Evolutionary conservation across 257 asterid species (phyloP).

Genomic region (Penstemon newberryi): DNA sequence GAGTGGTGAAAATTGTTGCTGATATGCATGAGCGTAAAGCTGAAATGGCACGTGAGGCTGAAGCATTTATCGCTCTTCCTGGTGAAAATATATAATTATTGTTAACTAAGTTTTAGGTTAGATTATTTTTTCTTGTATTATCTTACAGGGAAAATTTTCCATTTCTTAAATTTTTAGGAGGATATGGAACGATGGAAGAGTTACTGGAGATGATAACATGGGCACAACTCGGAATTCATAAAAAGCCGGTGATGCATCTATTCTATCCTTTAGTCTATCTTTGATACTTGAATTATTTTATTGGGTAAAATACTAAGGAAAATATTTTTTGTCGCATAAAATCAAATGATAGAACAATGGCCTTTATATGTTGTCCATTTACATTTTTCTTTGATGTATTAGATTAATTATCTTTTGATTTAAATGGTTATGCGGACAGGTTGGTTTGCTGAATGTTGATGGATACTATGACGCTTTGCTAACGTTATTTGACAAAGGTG

Average conservation of each 20-base stretch:
- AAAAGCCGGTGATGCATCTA: conserved; percentile 67
- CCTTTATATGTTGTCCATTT: too few relatives aligned
- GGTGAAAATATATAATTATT: conserved; percentile 42
- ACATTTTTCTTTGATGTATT: neutral
- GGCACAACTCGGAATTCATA: conserved; percentile 98
- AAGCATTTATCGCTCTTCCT: conserved; percentile 97
- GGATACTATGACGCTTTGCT: conserved; percentile 91
- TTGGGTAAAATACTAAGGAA: too few relatives aligned
- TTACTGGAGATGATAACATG: conserved; percentile 94
- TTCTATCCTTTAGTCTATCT: neutral
- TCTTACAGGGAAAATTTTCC: neutral
- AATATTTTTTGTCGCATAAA: too few relatives aligned
- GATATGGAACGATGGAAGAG: conserved; percentile 99
- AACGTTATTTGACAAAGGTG: conserved; percentile 88
- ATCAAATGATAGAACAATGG: too few relatives aligned
- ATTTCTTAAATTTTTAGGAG: conserved; percentile 54
- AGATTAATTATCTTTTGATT: conserved; percentile 8
- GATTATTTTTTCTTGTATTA: neutral
- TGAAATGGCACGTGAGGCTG: conserved; percentile 88
- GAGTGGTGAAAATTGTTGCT: conserved; percentile 84
- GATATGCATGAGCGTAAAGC: conserved; percentile 99
- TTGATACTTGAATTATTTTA: too few relatives aligned
- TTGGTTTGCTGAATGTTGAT: conserved; percentile 93
- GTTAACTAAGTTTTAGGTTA: neutral
- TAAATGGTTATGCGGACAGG: conserved; percentile 44